phyloP scores from a whole-genome alignment of 2,329 filamentous ascomycete genomes.

The Penicillium capsulatum region DNA sequence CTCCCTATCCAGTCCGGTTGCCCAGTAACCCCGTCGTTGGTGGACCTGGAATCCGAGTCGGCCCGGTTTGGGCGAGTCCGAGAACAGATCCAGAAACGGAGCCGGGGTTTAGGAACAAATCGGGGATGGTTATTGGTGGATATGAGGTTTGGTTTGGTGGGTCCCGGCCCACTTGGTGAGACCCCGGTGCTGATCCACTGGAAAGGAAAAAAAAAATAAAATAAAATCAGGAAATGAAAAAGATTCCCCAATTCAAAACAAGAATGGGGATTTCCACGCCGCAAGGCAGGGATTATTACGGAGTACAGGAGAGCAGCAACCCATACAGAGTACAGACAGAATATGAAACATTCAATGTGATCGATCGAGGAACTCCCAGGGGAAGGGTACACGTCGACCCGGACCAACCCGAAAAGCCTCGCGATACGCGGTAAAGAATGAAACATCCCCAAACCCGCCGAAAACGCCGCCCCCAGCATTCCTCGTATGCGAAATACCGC shows the following conservation, averaged over 20 bases:
- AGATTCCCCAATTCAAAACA: neutral
- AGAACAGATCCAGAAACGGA: constrained; percentile 18
- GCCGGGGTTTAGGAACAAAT: constrained; percentile 6
- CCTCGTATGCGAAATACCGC: constrained; percentile 20
- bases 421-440: constrained; percentile 16
- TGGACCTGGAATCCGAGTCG: constrained; percentile 27
- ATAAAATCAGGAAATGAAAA: neutral
- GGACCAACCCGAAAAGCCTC: constrained; percentile 16
- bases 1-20: constrained; percentile 21
- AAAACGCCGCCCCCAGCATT: constrained; percentile 21
- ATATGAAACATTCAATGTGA: neutral
- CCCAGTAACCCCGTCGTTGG: constrained; percentile 22
- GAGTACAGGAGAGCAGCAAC: neutral
- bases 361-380: too few relatives aligned
- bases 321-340: neutral
- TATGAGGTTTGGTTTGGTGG: constrained; percentile 7
- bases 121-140: constrained; percentile 16
- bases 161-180: constrained; percentile 13
- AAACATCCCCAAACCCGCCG: constrained; percentile 8
- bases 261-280: neutral
- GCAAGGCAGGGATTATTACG: neutral
- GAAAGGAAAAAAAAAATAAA: constrained; percentile 9
- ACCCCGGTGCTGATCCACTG: constrained; percentile 24
- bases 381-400: too few relatives aligned
- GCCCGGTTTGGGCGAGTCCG: constrained; percentile 25